Evolutionary conservation across 1,284 basidiomycete genomes (phyloP).

Genomic region (Ustilago lituana): DNA sequence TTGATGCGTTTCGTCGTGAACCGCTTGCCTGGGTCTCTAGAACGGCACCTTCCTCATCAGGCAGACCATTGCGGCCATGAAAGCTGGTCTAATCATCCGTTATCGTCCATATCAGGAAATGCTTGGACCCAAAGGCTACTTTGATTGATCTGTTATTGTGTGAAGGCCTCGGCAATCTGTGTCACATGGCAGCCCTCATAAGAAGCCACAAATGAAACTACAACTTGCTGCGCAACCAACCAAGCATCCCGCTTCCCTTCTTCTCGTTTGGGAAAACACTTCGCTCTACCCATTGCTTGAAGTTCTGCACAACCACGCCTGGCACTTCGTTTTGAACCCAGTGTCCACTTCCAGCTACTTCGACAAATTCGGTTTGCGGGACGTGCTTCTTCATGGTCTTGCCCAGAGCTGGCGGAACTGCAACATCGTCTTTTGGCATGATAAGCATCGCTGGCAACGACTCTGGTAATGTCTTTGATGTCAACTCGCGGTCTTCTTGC

Average conservation of each 20-base stretch:
- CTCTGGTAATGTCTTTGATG: conserved; percentile 34
- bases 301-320: conserved; percentile 27
- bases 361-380: conserved; percentile 38
- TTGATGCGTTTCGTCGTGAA: neutral
- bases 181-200: too few species aligned
- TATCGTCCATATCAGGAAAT: conserved; percentile 14
- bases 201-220: too few species aligned
- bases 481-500: conserved; percentile 42
- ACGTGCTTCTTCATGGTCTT: conserved; percentile 47
- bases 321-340: conserved; percentile 52
- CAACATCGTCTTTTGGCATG: conserved; percentile 44
- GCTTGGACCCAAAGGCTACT: too few species aligned
- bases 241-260: conserved; percentile 30
- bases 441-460: conserved; percentile 44
- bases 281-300: conserved; percentile 48
- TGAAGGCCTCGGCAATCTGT: too few species aligned
- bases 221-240: conserved; percentile 32
- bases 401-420: conserved; percentile 42
- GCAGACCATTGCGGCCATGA: conserved; percentile 1
- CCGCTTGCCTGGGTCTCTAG: too few species aligned
- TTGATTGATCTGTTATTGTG: too few species aligned
- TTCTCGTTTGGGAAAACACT: conserved; percentile 43
- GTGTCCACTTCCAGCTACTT: conserved; percentile 37
- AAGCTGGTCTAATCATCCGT: neutral
- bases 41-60: neutral